A percentile compares a stretch with the other conserved stretches of the same genome.
phyloP scores from a whole-genome alignment of 106 monocot genomes.

The Ottelia alismoides region DNA sequence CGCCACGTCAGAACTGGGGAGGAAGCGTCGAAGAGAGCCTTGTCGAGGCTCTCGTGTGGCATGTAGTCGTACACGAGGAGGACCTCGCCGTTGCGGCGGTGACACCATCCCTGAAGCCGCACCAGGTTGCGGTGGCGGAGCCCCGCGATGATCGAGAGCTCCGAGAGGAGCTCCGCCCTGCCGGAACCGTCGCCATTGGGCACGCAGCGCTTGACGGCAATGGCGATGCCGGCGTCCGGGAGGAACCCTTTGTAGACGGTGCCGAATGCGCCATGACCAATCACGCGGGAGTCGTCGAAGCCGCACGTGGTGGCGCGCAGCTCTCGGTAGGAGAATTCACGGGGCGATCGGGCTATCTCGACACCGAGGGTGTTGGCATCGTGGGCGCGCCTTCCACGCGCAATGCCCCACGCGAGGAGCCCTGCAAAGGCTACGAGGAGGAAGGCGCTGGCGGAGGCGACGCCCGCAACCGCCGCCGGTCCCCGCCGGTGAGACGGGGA shows the following conservation, averaged over 20 bases:
- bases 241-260: conserved; percentile 94
- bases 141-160: conserved; percentile 93
- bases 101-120: conserved; percentile 81
- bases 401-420: conserved; percentile 1
- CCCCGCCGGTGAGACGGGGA: conserved; percentile 48
- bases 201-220: conserved; percentile 93
- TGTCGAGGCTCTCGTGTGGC: conserved; percentile 90
- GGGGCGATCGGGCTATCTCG: conserved; percentile 47
- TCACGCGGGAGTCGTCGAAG: conserved; percentile 59
- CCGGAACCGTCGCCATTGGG: conserved; percentile 28
- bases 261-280: conserved; percentile 91
- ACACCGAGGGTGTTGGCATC: neutral
- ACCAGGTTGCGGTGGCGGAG: conserved; percentile 88
- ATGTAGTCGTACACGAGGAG: conserved; percentile 94
- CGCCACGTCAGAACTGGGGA: conserved; percentile 38
- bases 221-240: conserved; percentile 60
- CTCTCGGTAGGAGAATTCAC: conserved; percentile 80
- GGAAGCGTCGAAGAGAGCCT: conserved; percentile 46
- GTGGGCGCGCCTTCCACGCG: neutral
- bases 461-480: conserved; percentile 67
- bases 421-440: conserved; percentile 50
- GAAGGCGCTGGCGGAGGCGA: conserved; percentile 71
- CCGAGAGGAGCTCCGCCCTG: conserved; percentile 71
- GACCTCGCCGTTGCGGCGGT: conserved; percentile 88
- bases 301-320: conserved; percentile 46